These are phyloP conservation scores for Phytopythium aichiense DNA, from an alignment of 352 stramenopile species.

Conservation along the genomic window DNA sequence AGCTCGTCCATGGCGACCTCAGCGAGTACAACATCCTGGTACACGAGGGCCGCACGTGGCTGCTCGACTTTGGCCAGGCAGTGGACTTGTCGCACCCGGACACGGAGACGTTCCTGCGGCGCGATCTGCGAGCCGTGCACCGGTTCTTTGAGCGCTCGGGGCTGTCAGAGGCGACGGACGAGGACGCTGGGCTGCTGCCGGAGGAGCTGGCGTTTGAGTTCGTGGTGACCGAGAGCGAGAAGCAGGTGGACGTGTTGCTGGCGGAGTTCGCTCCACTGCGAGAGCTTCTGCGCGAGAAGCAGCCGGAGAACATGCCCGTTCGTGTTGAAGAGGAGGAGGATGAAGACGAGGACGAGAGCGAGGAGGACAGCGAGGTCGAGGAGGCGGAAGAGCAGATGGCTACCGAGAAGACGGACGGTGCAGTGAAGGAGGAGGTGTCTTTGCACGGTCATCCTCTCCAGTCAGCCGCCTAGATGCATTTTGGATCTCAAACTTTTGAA, in stretches of 20 bases:
- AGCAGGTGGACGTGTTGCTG: slow-evolving; percentile 19
- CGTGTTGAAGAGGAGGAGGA: slow-evolving; percentile 15
- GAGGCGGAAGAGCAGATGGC: neutral
- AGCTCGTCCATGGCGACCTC: slow-evolving; percentile 63
- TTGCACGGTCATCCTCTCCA: neutral
- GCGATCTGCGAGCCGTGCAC: slow-evolving; percentile 74
- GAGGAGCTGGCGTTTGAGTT: slow-evolving; percentile 44
- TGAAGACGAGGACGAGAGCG: slow-evolving; percentile 2
- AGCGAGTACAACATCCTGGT: slow-evolving; percentile 91
- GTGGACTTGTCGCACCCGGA: slow-evolving; percentile 79
- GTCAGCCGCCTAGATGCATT: neutral
- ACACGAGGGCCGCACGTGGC: slow-evolving; percentile 58
- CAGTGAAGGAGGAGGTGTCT: neutral
- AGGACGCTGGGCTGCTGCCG: slow-evolving; percentile 36
- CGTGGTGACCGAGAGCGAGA: slow-evolving; percentile 21
- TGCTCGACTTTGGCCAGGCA: slow-evolving; percentile 92
- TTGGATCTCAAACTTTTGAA: no score
- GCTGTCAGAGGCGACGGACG: slow-evolving; percentile 23
- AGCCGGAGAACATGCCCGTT: slow-evolving; percentile 12
- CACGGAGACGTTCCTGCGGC: slow-evolving; percentile 51
- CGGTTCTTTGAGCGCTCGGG: slow-evolving; percentile 71
- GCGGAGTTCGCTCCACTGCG: slow-evolving; percentile 21
- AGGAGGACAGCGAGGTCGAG: neutral
- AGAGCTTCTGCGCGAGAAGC: slow-evolving; percentile 25
- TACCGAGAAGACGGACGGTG: neutral